Base-by-base conservation (phyloP, 345 rosid species). In the Citrus mangshanensis region DNA sequence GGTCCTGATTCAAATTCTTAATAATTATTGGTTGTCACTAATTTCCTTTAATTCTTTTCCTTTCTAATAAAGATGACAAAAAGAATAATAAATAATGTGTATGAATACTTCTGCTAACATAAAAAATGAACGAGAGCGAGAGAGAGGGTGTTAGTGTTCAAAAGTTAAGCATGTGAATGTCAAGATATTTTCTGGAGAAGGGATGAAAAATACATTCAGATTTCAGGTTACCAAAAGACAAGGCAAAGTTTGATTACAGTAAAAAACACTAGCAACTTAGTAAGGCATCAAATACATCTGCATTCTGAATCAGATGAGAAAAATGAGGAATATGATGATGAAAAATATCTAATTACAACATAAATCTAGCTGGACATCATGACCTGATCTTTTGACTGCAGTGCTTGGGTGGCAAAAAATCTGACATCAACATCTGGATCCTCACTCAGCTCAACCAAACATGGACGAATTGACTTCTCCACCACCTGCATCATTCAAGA, bases 401-500 rank as follows among this genome's bases (percentile, higher is more conserved):
- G 81, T 46, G 93, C 93, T 88, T 86, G 92, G 66, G 69, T 80
- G 5, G 93, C 92, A 58, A 85, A 92, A 82, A 90, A 92, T 73
- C 96, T 86, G 30, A 92, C 96, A 82, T 92, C 93, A 22, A 92
- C 96, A 74, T 92, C 96, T 4, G 96, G 96, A 74, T 90, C 93
- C 88, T 92, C 96, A 8, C 84, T 83, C 68, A 92, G 84, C 82
- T 92, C 92, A 51, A 87, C 91, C 87, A 92, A 79, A 79, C 93
- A 86, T 8, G 96, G 92, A 28, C 91, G 90, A 24, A 92, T 86
- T 4, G 85, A 83, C 68, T 87, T 89, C 88, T 89, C 96, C 82
- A 90, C 90, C 77, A 90, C 92, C 96, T 90, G 82, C 81, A 81
- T 56, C 73, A 34, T 61, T 72, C 79, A 75, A 64, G n/a, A 46